Evolutionary conservation across 345 rosid species (phyloP).

Genomic region (Excoecaria agallocha): DNA sequence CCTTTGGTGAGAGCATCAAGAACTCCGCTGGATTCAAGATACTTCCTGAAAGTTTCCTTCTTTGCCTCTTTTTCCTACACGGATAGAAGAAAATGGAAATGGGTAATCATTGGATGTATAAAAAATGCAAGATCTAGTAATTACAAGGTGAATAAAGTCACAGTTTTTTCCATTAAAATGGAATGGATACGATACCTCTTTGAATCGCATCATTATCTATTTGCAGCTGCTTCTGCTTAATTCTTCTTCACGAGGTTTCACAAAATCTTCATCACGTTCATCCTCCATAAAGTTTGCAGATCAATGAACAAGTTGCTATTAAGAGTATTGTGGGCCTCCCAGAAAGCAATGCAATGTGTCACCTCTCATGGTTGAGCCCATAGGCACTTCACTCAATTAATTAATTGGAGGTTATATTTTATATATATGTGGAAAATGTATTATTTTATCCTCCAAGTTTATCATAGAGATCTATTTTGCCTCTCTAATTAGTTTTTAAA

Average conservation of each 20-base stretch:
- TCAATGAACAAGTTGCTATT: background rate
- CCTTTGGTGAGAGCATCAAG: slow-evolving; percentile 87
- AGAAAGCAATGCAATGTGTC: background rate
- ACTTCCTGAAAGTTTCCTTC: slow-evolving; percentile 89
- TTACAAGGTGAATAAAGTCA: background rate
- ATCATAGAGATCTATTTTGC: no score
- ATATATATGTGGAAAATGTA: no score
- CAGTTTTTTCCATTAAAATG: background rate
- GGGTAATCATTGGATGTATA: background rate
- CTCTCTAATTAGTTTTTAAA: no score
- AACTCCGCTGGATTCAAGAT: slow-evolving; percentile 78
- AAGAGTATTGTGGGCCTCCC: background rate
- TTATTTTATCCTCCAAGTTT: no score
- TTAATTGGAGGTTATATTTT: no score
- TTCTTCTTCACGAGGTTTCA: slow-evolving; percentile 3
- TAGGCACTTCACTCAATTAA: background rate
- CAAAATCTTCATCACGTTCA: background rate
- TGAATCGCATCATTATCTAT: slow-evolving; percentile 27
- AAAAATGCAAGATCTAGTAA: slow-evolving; percentile 13
- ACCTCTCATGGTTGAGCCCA: background rate
- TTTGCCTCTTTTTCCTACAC: slow-evolving; percentile 84
- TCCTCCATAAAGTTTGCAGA: background rate
- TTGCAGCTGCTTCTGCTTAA: slow-evolving; percentile 4
- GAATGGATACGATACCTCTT: slow-evolving; percentile 12
- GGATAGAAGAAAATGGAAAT: background rate